phyloP scores from a whole-genome alignment of 495 filamentous ascomycete species.

The Hypoxylon cercidicola region DNA sequence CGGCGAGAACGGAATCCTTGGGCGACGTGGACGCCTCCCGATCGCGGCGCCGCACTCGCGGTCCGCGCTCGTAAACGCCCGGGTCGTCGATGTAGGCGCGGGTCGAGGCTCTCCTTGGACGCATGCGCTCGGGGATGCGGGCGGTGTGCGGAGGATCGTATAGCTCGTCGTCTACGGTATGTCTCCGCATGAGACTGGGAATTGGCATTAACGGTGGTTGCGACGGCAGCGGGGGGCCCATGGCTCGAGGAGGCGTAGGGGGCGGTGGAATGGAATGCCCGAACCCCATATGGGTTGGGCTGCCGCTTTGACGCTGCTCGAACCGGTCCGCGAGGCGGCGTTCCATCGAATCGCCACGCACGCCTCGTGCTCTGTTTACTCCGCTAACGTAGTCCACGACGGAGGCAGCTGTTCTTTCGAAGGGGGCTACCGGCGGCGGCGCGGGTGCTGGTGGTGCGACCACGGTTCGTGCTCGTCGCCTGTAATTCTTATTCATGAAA shows the following conservation, averaged over 20 bases:
- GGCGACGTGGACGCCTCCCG: conserved; percentile 40
- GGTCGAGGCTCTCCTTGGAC: conserved; percentile 34
- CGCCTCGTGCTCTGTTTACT: conserved; percentile 45
- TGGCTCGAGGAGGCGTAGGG: conserved; percentile 41
- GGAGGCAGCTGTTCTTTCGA: conserved; percentile 48
- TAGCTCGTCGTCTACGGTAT: conserved; percentile 56
- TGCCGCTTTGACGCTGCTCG: conserved; percentile 46
- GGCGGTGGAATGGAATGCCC: conserved; percentile 42
- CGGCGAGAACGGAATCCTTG: conserved; percentile 55
- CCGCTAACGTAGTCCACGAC: conserved; percentile 51
- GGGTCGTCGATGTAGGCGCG: conserved; percentile 42
- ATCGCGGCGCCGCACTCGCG: conserved; percentile 38
- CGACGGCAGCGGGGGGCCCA: conserved; percentile 43
- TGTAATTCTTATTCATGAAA: conserved; percentile 59
- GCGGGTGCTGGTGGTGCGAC: conserved; percentile 52
- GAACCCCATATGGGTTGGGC: conserved; percentile 41
- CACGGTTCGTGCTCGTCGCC: conserved; percentile 54
- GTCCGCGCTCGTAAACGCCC: conserved; percentile 26
- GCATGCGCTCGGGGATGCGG: conserved; percentile 26
- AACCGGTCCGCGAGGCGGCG: conserved; percentile 56
- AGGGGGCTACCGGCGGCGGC: conserved; percentile 47
- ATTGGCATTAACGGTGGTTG: conserved; percentile 32
- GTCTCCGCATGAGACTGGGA: conserved; percentile 46
- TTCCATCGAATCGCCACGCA: conserved; percentile 54
- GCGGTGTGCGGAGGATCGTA: conserved; percentile 43